phyloP scores from a whole-genome alignment of 768 basidiomycete species.

The Naganishia friedmannii region DNA sequence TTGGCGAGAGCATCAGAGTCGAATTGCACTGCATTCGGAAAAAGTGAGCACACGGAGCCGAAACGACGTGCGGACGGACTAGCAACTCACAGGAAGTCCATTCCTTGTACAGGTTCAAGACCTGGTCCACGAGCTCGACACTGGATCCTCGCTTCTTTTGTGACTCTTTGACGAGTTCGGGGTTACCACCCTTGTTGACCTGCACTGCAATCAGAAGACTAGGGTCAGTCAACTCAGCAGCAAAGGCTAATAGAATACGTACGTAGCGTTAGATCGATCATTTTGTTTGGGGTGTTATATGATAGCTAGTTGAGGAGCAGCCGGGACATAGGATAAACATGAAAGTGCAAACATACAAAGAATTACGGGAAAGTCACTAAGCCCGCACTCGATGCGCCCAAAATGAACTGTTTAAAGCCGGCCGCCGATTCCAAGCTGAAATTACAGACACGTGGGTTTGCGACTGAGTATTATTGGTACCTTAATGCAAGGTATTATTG shows the following conservation, averaged over 20 bases:
- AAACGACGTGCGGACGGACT: neutral
- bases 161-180: constrained; percentile 82
- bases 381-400: neutral
- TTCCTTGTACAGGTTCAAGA: constrained; percentile 83
- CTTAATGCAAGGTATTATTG: too few relatives aligned
- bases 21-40: constrained; percentile 67
- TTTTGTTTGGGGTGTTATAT: neutral
- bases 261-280: constrained; percentile 4
- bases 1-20: constrained; percentile 74
- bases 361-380: neutral
- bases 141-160: constrained; percentile 85
- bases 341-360: neutral
- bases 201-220: constrained; percentile 40
- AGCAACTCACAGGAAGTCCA: constrained; percentile 83
- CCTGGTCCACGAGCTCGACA: constrained; percentile 88
- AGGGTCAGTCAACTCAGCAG: neutral
- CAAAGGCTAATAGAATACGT: neutral
- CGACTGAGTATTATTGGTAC: too few relatives aligned
- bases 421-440: too few relatives aligned
- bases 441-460: too few relatives aligned
- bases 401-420: neutral
- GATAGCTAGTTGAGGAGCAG: neutral
- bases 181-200: constrained; percentile 69
- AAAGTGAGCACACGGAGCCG: neutral
- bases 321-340: neutral